Percentiles rank a stretch among this genome's conserved stretches.
Evolutionary conservation across 2,329 filamentous ascomycete genomes (phyloP).

Genomic region (Fusarium caatingaense): DNA sequence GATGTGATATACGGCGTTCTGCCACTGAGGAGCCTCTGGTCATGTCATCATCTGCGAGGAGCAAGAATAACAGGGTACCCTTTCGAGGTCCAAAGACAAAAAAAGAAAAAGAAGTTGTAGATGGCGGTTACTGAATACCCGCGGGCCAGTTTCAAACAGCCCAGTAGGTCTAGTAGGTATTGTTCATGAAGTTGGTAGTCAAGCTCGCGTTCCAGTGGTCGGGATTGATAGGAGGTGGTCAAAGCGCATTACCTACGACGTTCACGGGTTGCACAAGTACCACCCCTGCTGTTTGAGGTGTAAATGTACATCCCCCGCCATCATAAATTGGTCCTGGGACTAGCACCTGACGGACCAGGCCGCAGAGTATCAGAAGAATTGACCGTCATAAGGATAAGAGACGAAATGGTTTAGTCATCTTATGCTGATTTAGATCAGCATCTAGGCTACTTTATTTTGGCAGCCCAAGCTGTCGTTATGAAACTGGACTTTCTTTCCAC

Average conservation of each 20-base stretch:
- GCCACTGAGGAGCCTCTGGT: conserved; percentile 26
- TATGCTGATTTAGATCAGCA: no score
- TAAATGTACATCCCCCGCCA: conserved; percentile 37
- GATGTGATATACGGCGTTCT: conserved; percentile 19
- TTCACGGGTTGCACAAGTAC: conserved; percentile 24
- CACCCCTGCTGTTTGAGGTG: conserved; percentile 21
- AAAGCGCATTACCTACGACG: conserved; percentile 22
- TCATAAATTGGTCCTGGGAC: conserved; percentile 3
- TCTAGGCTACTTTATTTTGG: no score
- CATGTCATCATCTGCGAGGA: conserved; percentile 31
- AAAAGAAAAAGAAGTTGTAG: background rate
- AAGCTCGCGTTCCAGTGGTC: conserved; percentile 24
- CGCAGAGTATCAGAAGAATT: no score
- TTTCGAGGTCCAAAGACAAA: background rate
- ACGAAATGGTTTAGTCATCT: no score
- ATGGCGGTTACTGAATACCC: background rate
- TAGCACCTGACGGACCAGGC: conserved; percentile 28
- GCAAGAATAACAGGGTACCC: background rate
- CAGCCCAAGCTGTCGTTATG: background rate
- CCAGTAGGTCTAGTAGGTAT: conserved; percentile 2
- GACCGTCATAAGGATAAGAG: no score
- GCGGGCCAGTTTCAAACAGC: background rate
- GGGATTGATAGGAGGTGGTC: conserved; percentile 23
- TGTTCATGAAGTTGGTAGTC: conserved; percentile 30
- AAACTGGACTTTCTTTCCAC: background rate